These are phyloP conservation scores for Juglanconis sp. DNA, from an alignment of 2,329 filamentous ascomycete genomes.

Conservation along the genomic window DNA sequence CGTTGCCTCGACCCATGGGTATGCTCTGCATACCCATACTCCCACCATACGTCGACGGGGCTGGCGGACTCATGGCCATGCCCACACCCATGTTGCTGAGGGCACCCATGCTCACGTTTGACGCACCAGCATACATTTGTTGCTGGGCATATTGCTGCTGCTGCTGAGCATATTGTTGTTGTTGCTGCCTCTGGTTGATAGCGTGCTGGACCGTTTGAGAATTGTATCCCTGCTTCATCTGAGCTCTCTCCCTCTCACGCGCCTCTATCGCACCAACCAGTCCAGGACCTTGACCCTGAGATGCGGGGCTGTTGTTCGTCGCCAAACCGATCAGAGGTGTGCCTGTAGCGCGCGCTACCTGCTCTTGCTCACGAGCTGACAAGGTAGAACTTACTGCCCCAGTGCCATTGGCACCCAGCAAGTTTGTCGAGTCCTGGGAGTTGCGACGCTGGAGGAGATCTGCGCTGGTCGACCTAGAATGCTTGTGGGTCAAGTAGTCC, in stretches of 20 bases:
- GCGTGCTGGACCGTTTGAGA: conserved; percentile 71
- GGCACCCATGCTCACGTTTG: conserved; percentile 30
- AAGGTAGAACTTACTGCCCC: conserved; percentile 52
- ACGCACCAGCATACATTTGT: conserved; percentile 27
- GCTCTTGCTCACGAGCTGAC: conserved; percentile 85
- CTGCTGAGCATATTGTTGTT: conserved; percentile 32
- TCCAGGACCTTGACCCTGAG: conserved; percentile 51
- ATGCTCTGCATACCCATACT: conserved; percentile 20
- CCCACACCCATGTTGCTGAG: conserved; percentile 25
- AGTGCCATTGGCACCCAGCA: conserved; percentile 46
- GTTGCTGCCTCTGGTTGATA: conserved; percentile 61
- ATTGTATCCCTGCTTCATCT: conserved; percentile 66
- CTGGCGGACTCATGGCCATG: conserved; percentile 23
- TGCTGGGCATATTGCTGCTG: conserved; percentile 33
- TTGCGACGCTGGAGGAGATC: conserved; percentile 49
- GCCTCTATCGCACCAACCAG: conserved; percentile 77
- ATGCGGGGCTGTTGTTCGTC: conserved; percentile 43
- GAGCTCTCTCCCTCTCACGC: conserved; percentile 73
- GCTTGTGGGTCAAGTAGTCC: conserved; percentile 34
- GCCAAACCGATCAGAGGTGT: conserved; percentile 70
- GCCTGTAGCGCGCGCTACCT: conserved; percentile 78
- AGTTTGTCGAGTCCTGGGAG: conserved; percentile 55
- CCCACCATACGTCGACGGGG: conserved; percentile 27
- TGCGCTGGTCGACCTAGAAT: conserved; percentile 46
- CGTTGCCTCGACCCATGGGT: conserved; percentile 22